Conservation (phyloP, 1,284 basidiomycete genomes). For the Volvariella volvacea region DNA sequence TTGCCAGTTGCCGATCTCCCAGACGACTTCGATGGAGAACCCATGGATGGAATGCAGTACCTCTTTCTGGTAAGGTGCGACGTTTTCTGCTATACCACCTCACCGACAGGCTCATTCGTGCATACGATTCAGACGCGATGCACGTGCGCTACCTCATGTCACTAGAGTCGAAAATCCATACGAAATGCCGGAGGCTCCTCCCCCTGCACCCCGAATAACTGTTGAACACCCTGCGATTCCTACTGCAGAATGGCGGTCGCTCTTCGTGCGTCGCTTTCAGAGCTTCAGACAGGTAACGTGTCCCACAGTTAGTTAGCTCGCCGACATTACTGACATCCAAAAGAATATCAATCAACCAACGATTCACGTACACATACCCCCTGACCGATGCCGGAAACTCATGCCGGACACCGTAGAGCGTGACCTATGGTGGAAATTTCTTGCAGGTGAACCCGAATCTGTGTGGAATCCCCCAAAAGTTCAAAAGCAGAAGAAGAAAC, state of each 20-base stretch:
- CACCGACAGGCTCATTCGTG: conserved; percentile 4
- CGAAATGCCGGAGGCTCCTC: conserved; percentile 26
- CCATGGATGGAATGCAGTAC: conserved; percentile 72
- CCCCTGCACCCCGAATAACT: conserved; percentile 16
- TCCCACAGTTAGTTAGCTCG: conserved; percentile 2
- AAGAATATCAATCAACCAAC: conserved; percentile 65
- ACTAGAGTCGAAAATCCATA: conserved; percentile 66
- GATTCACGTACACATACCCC: conserved; percentile 33
- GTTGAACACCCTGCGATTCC: conserved; percentile 38
- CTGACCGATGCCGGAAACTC: conserved; percentile 22
- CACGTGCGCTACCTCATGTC: conserved; percentile 50
- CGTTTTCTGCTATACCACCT: not conserved
- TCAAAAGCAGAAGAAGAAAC: conserved; percentile 25
- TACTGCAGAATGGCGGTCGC: conserved; percentile 54
- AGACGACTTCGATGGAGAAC: conserved; percentile 53
- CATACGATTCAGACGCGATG: conserved; percentile 51
- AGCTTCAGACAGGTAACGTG: conserved; percentile 54
- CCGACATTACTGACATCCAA: not conserved
- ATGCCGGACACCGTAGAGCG: conserved; percentile 67
- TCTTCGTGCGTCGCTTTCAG: conserved; percentile 50
- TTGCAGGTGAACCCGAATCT: conserved; percentile 58
- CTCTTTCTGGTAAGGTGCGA: conserved; percentile 71
- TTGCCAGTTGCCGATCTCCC: conserved; percentile 73
- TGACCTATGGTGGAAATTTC: conserved; percentile 73
- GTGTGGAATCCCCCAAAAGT: conserved; percentile 57